Conservation (phyloP, 306 rosid species). For the Purshia tridentata region DNA sequence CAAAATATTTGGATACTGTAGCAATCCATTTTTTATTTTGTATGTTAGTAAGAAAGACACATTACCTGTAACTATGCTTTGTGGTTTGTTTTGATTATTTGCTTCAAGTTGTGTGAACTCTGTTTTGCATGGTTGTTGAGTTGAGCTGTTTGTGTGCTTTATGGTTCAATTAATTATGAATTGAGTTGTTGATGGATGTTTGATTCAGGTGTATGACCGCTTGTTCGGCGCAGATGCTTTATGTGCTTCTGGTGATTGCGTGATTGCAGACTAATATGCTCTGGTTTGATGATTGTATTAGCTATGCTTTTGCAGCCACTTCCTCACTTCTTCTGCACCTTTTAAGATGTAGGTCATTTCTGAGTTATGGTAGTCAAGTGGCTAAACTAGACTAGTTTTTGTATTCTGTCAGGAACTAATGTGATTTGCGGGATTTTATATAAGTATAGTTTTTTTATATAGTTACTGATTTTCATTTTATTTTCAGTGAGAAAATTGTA, state of each 20-base stretch:
- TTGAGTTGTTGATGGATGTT: slow-evolving; percentile 80
- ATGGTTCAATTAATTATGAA: slow-evolving; percentile 50
- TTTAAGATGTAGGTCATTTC: slow-evolving; percentile 29
- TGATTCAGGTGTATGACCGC: slow-evolving; percentile 88
- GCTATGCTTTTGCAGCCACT: slow-evolving; percentile 66
- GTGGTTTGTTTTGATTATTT: not conserved
- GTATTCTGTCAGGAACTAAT: slow-evolving; percentile 24
- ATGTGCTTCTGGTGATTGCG: slow-evolving; percentile 94
- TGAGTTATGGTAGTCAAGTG: slow-evolving; percentile 31
- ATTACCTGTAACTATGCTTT: not conserved
- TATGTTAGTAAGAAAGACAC: not conserved
- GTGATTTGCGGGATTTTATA: slow-evolving; percentile 16
- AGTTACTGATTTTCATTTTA: not conserved
- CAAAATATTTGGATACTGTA: not conserved
- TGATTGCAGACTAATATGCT: slow-evolving; percentile 82
- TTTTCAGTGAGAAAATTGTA: not conserved
- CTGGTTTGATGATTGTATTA: slow-evolving; percentile 86
- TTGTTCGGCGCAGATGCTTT: slow-evolving; percentile 98
- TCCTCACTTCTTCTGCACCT: slow-evolving; percentile 45
- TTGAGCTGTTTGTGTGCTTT: slow-evolving; percentile 29
- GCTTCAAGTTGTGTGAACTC: slow-evolving; percentile 8
- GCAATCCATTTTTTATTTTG: not conserved
- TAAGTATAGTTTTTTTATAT: slow-evolving; percentile 16
- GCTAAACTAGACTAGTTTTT: slow-evolving; percentile 23
- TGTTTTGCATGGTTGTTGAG: slow-evolving; percentile 35